Evolutionary conservation across 2,329 filamentous ascomycete genomes (phyloP).

Genomic region (Calonectria hawksworthii): DNA sequence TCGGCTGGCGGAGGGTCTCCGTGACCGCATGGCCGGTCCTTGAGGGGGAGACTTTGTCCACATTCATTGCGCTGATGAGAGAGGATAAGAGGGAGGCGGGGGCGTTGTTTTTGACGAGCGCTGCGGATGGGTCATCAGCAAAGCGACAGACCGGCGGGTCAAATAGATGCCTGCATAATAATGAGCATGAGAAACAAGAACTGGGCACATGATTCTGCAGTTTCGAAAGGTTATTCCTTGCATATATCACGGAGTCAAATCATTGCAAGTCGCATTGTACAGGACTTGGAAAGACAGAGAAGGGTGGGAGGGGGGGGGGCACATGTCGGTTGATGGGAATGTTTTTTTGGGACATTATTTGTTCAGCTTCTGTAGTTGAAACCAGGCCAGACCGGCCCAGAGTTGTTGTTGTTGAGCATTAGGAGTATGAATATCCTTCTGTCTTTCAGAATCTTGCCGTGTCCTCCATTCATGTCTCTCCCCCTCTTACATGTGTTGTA

Average conservation of each 20-base stretch:
- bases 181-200: conserved; percentile 37
- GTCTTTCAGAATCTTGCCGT: conserved; percentile 9
- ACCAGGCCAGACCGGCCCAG: conserved; percentile 25
- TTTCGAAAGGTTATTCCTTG: conserved; percentile 17
- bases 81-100: neutral
- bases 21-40: neutral
- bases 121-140: neutral
- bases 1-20: neutral
- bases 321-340: conserved; percentile 12
- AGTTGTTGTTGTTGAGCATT: conserved; percentile 25
- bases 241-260: conserved; percentile 25
- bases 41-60: neutral
- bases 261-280: conserved; percentile 14
- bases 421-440: conserved; percentile 32
- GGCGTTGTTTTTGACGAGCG: neutral
- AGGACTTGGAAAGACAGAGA: neutral
- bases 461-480: conserved; percentile 23
- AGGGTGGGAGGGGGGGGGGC: neutral
- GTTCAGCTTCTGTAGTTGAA: conserved; percentile 8
- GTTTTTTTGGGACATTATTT: conserved; percentile 16
- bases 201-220: conserved; percentile 1
- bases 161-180: conserved; percentile 40
- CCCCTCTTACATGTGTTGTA: conserved; percentile 28
- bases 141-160: conserved; percentile 17
- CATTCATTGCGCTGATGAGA: neutral